Evolutionary conservation across 2,329 filamentous ascomycete species (phyloP).

Genomic region (Penicillium brasilianum): DNA sequence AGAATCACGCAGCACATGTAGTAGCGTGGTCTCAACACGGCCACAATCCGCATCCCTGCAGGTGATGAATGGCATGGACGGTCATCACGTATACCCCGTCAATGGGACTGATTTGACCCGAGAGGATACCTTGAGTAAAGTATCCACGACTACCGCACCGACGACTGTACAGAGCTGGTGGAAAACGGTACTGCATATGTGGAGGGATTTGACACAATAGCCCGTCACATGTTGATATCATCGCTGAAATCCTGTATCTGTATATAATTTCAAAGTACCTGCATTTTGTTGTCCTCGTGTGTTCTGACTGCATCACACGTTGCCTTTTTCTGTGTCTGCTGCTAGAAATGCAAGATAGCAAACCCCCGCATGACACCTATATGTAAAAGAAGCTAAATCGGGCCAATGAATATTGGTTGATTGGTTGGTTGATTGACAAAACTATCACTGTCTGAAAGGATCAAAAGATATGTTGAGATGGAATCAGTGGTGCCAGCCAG

Average conservation of each 20-base stretch:
- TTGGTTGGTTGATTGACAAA: no score
- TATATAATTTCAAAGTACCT: constrained; percentile 7
- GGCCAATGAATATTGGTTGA: no score
- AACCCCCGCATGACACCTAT: no score
- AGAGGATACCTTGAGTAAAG: constrained; percentile 28
- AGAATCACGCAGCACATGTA: constrained; percentile 23
- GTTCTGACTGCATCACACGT: no score
- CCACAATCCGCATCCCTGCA: constrained; percentile 32
- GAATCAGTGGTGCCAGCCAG: no score
- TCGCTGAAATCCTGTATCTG: not conserved
- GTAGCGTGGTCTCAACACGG: constrained; percentile 27
- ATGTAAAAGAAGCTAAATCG: no score
- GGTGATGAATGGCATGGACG: constrained; percentile 48
- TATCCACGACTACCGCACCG: constrained; percentile 19
- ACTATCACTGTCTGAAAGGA: no score
- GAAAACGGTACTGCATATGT: constrained; percentile 27
- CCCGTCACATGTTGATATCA: not conserved
- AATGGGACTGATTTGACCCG: constrained; percentile 15
- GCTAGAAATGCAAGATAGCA: no score
- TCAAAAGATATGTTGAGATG: no score
- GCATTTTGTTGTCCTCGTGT: not conserved
- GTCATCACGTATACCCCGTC: constrained; percentile 35
- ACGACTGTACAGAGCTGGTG: constrained; percentile 26
- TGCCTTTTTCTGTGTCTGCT: not conserved
- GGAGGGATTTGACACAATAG: constrained; percentile 28